A percentile compares a stretch with the other conserved stretches of the same genome.
Conservation (phyloP, 345 rosid species). For the Mallotus nudiflorus region DNA sequence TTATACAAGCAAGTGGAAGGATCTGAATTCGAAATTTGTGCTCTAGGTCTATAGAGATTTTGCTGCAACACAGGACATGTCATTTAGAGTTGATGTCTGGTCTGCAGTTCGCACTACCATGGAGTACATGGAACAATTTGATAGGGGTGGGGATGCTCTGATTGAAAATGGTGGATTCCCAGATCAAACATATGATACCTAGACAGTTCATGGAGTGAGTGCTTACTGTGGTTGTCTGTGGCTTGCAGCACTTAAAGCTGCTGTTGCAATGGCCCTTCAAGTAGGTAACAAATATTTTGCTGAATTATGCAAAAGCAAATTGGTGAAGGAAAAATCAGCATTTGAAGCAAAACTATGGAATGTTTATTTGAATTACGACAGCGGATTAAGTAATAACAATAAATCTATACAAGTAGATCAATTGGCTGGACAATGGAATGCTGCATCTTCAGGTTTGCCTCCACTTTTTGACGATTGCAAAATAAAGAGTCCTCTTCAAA, state of each 20-base stretch:
- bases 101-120: conserved; percentile 96
- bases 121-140: conserved; percentile 99
- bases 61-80: conserved; percentile 91
- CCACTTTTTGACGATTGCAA: conserved; percentile 80
- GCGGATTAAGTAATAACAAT: conserved; percentile 88
- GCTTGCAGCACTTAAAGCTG: conserved; percentile 97
- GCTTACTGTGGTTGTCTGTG: conserved; percentile 97
- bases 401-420: conserved; percentile 98
- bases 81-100: conserved; percentile 96
- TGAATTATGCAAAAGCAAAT: conserved; percentile 76
- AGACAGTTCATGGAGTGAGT: conserved; percentile 97
- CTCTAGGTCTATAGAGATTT: conserved; percentile 97
- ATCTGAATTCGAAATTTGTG: conserved; percentile 92
- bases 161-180: conserved; percentile 97
- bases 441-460: conserved; percentile 84
- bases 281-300: conserved; percentile 91
- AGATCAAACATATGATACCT: conserved; percentile 94
- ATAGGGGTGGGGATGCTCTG: conserved; percentile 81
- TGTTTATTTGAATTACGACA: conserved; percentile 91
- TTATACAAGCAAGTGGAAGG: conserved; percentile 96
- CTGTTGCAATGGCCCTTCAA: conserved; percentile 90
- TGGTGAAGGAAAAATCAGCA: conserved; percentile 65
- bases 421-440: conserved; percentile 97
- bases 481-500: conserved; percentile 74
- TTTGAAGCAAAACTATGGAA: conserved; percentile 88